Evolutionary conservation across 352 stramenopile genomes (phyloP).

Genomic region (Pythium periplocum): DNA sequence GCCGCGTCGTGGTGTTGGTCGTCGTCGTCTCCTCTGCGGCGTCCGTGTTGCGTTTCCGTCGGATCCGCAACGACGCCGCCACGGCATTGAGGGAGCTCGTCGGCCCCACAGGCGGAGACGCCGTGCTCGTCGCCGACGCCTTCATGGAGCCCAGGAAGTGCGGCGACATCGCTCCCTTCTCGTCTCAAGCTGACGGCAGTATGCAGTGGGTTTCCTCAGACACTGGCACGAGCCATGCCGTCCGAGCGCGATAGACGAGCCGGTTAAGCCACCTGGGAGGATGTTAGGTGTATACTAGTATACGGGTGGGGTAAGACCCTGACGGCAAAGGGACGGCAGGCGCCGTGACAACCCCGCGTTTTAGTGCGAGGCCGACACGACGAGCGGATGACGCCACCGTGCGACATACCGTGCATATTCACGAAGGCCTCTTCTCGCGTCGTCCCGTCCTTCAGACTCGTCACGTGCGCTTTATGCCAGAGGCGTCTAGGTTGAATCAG

Average conservation of each 20-base stretch:
- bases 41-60: conserved; percentile 7
- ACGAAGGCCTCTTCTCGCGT: too few species aligned
- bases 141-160: conserved; percentile 10
- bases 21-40: neutral
- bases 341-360: too few species aligned
- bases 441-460: too few species aligned
- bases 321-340: too few species aligned
- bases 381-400: too few species aligned
- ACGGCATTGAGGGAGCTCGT: conserved; percentile 10
- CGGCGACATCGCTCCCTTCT: conserved; percentile 1
- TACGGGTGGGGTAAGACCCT: too few species aligned
- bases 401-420: too few species aligned
- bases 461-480: neutral
- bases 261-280: too few species aligned
- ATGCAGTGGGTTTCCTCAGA: neutral
- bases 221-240: neutral
- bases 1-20: neutral
- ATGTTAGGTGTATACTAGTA: too few species aligned
- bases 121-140: neutral
- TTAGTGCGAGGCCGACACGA: too few species aligned
- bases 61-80: conserved; percentile 12
- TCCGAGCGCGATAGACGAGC: neutral
- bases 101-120: neutral
- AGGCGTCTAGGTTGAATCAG: neutral
- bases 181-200: neutral